Evolutionary conservation across 2,329 filamentous ascomycete genomes (phyloP).

Genomic region (Chaetomiaceae sp.): DNA sequence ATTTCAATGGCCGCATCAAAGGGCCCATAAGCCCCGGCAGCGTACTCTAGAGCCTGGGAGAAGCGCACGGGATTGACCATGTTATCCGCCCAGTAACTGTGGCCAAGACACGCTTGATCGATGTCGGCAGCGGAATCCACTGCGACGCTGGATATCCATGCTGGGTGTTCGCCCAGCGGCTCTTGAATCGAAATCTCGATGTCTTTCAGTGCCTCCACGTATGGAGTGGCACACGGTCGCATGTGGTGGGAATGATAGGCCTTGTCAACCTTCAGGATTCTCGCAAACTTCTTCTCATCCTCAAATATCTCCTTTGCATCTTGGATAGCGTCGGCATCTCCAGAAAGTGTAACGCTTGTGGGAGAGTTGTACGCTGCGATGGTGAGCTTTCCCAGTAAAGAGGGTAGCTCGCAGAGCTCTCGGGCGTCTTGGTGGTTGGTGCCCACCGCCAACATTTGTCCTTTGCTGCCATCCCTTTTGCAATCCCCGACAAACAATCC

Average conservation of each 20-base stretch:
- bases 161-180: not conserved
- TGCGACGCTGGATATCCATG: not conserved
- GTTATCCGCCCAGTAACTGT: not conserved
- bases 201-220: not conserved
- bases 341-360: not conserved
- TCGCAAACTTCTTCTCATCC: not conserved
- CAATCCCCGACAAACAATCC: conserved; percentile 25
- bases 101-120: too few relatives aligned
- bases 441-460: not conserved
- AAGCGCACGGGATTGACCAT: not conserved
- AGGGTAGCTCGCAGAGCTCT: not conserved
- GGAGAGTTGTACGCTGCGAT: not conserved
- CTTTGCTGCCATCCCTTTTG: too few relatives aligned
- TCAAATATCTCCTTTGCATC: not conserved
- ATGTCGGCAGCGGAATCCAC: not conserved
- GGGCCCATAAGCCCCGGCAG: not conserved
- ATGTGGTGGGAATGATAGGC: not conserved
- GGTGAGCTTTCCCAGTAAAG: not conserved
- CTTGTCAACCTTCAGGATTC: not conserved
- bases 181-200: too few relatives aligned
- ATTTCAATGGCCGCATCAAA: not conserved
- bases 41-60: not conserved
- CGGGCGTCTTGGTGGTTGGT: not conserved
- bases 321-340: not conserved
- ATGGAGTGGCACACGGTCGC: not conserved